Evolutionary conservation across 1,284 basidiomycete genomes (phyloP), one percentile per base, ranked within the genome.

Genomic region (Singerocomus inundabilis): DNA sequence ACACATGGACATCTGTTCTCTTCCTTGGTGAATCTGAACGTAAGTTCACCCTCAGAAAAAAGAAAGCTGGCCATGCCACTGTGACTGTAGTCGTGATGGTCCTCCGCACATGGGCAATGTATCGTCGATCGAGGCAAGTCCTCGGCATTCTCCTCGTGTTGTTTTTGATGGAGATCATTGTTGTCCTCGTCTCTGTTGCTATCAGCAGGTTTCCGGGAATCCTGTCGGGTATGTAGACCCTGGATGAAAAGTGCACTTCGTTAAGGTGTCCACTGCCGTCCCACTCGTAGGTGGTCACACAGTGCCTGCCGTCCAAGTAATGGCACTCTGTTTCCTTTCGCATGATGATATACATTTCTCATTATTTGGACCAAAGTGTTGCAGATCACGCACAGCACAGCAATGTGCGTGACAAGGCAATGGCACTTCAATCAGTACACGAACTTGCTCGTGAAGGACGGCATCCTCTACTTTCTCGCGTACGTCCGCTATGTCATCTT

Each of bases 101-200:
- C 29, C 51, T 52, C 28, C 51, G 52, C 2, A 21, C 50, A 21
- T 53, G 51, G 51, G 52, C 28, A 24, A 42, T 53, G 21, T 53
- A 54, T 8, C n/a, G 11, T 30, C 45, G 45, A 16, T 53, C 51
- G 8, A 49, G 4, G 16, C 16, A 34, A 1, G 13, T 53, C n/a
- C 40, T 53, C 13, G 3, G n/a, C 4, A 6, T 2, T 10, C 52
- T 53, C 8, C 52, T 53, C 12, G 0, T 15, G 1, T 15, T 39
- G 2, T 51, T 38, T 21, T 34, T 1, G 6, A 4, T 31, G 9
- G 46, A 50, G 24, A n/a, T 33, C 9, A 38, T 39, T 1, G n/a
- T 10, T 8, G 15, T n/a, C 6, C n/a, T n/a, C n/a, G n/a, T n/a
- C n/a, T n/a, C n/a, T n/a, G n/a, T n/a, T n/a, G n/a, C n/a, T n/a